These are phyloP conservation scores for Knoxia roxburghii DNA, from an alignment of 257 asterid genomes.

Conservation along the genomic window DNA sequence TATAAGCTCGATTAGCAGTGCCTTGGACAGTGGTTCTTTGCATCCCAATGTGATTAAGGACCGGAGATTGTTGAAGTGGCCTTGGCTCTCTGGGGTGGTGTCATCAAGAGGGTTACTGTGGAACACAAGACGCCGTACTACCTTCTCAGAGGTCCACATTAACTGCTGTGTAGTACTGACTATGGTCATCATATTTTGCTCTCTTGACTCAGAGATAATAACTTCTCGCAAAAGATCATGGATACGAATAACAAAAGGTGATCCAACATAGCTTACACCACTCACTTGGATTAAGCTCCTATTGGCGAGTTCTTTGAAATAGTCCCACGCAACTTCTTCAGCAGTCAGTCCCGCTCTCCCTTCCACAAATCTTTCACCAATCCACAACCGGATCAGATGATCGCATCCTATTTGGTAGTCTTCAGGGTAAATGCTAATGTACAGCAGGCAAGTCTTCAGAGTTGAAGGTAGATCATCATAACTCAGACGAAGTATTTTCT, in stretches of 20 bases:
- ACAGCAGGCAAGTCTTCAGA: not conserved
- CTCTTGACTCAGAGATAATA: not conserved
- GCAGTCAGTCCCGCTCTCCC: constrained; percentile 1
- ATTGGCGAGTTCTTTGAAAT: constrained; percentile 21
- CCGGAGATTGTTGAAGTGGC: constrained; percentile 8
- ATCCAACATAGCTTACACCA: constrained; percentile 1
- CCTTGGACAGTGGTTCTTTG: not conserved
- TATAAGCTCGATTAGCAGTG: not conserved
- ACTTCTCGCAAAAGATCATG: constrained; percentile 23
- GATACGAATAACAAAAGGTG: constrained; percentile 9
- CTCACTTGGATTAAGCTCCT: constrained; percentile 30
- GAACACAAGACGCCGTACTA: not conserved
- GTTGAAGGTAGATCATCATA: constrained; percentile 3
- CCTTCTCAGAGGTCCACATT: not conserved
- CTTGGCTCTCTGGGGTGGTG: not conserved
- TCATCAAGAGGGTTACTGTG: not conserved
- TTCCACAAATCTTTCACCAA: constrained; percentile 31
- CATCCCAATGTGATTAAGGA: constrained; percentile 12
- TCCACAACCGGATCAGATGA: constrained; percentile 22
- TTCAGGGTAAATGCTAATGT: constrained; percentile 11
- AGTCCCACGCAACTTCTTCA: constrained; percentile 26
- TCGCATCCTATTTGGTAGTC: constrained; percentile 6
- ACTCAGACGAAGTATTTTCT: constrained; percentile 2
- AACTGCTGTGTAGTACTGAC: not conserved
- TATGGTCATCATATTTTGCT: not conserved